Evolutionary conservation across 495 filamentous ascomycete species (phyloP).

Genomic region (Penicillium egyptiacum): DNA sequence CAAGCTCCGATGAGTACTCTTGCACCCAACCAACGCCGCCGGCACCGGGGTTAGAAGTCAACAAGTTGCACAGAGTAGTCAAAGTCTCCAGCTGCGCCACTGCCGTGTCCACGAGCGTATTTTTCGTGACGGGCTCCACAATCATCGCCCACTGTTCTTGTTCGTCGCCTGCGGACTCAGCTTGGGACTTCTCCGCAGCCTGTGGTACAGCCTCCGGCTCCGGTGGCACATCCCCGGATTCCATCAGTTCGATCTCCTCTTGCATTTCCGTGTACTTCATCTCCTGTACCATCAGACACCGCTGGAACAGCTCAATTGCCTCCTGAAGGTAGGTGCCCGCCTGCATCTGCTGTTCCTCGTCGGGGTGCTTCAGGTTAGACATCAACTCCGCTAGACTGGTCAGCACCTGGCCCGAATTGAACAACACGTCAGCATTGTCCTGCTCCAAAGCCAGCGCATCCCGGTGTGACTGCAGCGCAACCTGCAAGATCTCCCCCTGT

Average conservation of each 20-base stretch:
- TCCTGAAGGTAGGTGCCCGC: conserved; percentile 56
- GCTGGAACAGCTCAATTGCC: conserved; percentile 61
- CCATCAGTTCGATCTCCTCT: conserved; percentile 43
- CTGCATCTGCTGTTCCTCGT: conserved; percentile 40
- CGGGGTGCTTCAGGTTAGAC: conserved; percentile 45
- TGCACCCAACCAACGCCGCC: conserved; percentile 55
- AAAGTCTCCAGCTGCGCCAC: conserved; percentile 61
- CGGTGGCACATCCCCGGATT: conserved; percentile 34
- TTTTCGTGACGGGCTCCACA: conserved; percentile 59
- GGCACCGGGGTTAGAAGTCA: conserved; percentile 37
- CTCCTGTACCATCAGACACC: conserved; percentile 61
- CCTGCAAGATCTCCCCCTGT: conserved; percentile 50
- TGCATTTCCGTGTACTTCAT: conserved; percentile 54
- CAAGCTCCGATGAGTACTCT: conserved; percentile 48
- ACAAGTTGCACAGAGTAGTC: conserved; percentile 55
- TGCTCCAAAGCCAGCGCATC: conserved; percentile 57
- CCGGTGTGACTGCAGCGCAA: conserved; percentile 60
- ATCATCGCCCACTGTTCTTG: conserved; percentile 63
- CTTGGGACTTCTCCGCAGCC: conserved; percentile 11
- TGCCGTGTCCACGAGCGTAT: conserved; percentile 63
- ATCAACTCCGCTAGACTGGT: conserved; percentile 62
- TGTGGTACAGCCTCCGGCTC: conserved; percentile 18
- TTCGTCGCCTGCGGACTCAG: conserved; percentile 32
- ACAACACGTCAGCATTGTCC: conserved; percentile 63
- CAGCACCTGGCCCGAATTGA: conserved; percentile 69